A percentile compares a stretch with the other conserved stretches of the same genome.
Evolutionary conservation across 768 basidiomycete species (phyloP).

Genomic region (Suillus cothurnatus): DNA sequence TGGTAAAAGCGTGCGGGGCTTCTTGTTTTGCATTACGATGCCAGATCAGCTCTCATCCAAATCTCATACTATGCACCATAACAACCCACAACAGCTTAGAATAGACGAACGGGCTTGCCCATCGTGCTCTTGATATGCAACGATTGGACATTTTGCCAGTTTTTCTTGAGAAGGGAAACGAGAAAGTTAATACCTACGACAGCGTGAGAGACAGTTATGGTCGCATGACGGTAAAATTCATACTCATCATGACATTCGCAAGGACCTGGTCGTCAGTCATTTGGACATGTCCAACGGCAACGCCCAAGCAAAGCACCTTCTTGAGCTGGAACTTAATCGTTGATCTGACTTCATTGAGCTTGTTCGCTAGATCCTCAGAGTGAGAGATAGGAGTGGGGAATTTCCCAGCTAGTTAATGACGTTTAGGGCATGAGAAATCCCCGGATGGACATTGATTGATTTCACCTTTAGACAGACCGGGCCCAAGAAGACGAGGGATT

Average conservation of each 20-base stretch:
- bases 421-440: not conserved
- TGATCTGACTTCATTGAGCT: constrained; percentile 93
- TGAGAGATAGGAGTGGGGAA: constrained; percentile 98
- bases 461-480: constrained; percentile 97
- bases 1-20: constrained; percentile 99
- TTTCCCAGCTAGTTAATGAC: constrained; percentile 72
- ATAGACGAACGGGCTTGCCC: constrained; percentile 97
- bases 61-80: constrained; percentile 11
- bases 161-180: constrained; percentile 98
- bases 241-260: constrained; percentile 96
- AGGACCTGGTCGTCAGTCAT: constrained; percentile 98
- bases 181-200: constrained; percentile 95
- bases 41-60: constrained; percentile 25
- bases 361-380: constrained; percentile 85
- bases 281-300: constrained; percentile 96
- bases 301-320: constrained; percentile 98
- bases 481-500: constrained; percentile 98
- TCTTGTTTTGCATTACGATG: constrained; percentile 85
- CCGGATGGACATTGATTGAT: not conserved
- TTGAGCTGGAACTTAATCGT: constrained; percentile 99
- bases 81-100: constrained; percentile 48
- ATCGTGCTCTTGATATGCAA: constrained; percentile 99
- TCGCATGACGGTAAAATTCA: constrained; percentile 27
- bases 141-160: constrained; percentile 99
- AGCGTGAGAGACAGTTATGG: constrained; percentile 9